These are phyloP conservation scores for Metarhizium sp. DNA, from an alignment of 2,329 filamentous ascomycete genomes.

Conservation along the genomic window DNA sequence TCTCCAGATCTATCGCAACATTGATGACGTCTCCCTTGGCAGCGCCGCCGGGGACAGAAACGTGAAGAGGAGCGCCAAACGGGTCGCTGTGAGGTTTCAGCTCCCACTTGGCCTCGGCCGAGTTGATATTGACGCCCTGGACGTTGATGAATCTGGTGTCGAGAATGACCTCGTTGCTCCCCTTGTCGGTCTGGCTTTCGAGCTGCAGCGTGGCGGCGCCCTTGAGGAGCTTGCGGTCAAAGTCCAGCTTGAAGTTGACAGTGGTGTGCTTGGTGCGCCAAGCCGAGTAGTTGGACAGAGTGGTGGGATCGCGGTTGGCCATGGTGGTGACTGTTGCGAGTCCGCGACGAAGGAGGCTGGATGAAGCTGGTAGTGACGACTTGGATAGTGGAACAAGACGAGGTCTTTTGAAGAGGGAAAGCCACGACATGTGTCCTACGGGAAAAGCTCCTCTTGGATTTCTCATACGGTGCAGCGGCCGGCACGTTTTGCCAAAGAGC, in stretches of 20 bases:
- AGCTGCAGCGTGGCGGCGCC: constrained; percentile 71
- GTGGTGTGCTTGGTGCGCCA: constrained; percentile 80
- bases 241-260: constrained; percentile 75
- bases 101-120: constrained; percentile 54
- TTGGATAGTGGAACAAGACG: not conserved
- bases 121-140: constrained; percentile 59
- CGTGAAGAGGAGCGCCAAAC: constrained; percentile 62
- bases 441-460: not conserved
- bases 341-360: not conserved
- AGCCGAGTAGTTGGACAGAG: constrained; percentile 81
- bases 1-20: constrained; percentile 61
- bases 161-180: constrained; percentile 69
- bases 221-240: constrained; percentile 64
- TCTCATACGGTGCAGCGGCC: not conserved
- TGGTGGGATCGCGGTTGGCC: constrained; percentile 67
- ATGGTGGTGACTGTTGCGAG: constrained; percentile 23
- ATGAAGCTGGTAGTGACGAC: not conserved
- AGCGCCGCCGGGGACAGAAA: constrained; percentile 48
- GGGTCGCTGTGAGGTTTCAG: constrained; percentile 62
- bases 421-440: constrained; percentile 12
- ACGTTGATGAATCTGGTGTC: constrained; percentile 83
- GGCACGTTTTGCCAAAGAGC: not conserved
- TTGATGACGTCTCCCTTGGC: constrained; percentile 43
- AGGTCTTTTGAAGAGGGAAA: constrained; percentile 10
- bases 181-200: constrained; percentile 64